Evolutionary conservation across 108 stramenopile species (phyloP).

Genomic region (Cyclotella distinguenda): DNA sequence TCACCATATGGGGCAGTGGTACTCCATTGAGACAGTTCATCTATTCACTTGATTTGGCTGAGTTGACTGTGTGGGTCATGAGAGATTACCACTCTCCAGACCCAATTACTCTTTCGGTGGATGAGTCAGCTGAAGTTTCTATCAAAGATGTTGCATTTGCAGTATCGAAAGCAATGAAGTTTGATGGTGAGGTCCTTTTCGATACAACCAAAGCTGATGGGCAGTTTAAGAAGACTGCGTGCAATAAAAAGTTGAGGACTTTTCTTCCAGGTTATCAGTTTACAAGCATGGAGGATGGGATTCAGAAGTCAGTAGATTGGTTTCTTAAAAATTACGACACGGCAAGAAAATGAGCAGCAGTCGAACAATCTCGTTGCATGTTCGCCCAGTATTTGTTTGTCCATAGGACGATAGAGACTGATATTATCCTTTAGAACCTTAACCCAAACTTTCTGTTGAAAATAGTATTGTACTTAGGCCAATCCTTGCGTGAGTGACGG

Average conservation of each 20-base stretch:
- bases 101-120: conserved; percentile 93
- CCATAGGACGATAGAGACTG: neutral
- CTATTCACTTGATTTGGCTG: conserved; percentile 92
- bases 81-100: conserved; percentile 91
- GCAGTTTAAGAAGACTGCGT: conserved; percentile 98
- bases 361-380: neutral
- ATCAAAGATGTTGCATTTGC: conserved; percentile 94
- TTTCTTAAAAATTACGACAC: conserved; percentile 88
- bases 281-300: conserved; percentile 89
- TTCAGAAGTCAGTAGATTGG: conserved; percentile 91
- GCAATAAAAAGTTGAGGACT: conserved; percentile 89
- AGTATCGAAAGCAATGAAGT: conserved; percentile 94
- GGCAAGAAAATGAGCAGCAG: conserved; percentile 51
- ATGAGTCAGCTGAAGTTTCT: conserved; percentile 91
- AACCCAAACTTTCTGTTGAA: no score
- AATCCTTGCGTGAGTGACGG: no score
- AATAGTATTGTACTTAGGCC: no score
- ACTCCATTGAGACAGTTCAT: conserved; percentile 97
- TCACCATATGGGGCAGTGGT: conserved; percentile 96
- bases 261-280: conserved; percentile 93
- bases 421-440: no score
- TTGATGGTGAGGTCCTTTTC: conserved; percentile 87
- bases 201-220: conserved; percentile 95
- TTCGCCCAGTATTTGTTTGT: neutral
- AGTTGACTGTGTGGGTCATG: conserved; percentile 95